Percentiles rank a stretch among this genome's conserved stretches.
These are phyloP conservation scores for Corrigiola litoralis DNA, from an alignment of 179 eudicot species.

Conservation along the genomic window DNA sequence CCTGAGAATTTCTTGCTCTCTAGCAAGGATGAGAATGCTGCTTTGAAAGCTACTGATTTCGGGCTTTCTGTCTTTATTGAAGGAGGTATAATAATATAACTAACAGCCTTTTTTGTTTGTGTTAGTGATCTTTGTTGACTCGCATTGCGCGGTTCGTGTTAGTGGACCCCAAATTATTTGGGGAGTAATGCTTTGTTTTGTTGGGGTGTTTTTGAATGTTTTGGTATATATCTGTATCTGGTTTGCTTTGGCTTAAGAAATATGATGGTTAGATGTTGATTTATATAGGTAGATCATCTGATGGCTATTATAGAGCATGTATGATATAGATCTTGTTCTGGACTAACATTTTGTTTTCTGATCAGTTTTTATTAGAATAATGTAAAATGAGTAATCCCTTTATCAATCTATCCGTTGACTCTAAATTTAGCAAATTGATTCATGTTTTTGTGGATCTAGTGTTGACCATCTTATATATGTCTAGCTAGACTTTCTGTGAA, in stretches of 20 bases:
- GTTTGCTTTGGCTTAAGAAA: not conserved
- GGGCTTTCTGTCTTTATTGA: slow-evolving; percentile 43
- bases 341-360: not conserved
- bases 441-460: slow-evolving; percentile 1
- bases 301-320: not conserved
- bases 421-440: not conserved
- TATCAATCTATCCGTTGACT: slow-evolving; percentile 12
- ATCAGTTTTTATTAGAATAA: not conserved
- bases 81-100: slow-evolving; percentile 36
- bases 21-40: slow-evolving; percentile 40
- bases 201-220: not conserved
- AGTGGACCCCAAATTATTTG: too few species aligned
- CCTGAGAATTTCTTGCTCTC: slow-evolving; percentile 50
- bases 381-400: not conserved
- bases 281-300: slow-evolving; percentile 3
- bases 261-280: slow-evolving; percentile 2
- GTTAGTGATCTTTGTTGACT: not conserved
- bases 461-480: not conserved
- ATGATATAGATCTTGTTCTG: not conserved
- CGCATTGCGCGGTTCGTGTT: not conserved
- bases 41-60: slow-evolving; percentile 45
- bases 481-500: not conserved
- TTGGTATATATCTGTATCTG: not conserved
- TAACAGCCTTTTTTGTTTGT: not conserved
- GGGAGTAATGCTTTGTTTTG: not conserved